Evolutionary conservation across 441 rosid species (phyloP), one percentile per base, ranked within the genome.

Genomic region (Euphorbia schlechtendalii): DNA sequence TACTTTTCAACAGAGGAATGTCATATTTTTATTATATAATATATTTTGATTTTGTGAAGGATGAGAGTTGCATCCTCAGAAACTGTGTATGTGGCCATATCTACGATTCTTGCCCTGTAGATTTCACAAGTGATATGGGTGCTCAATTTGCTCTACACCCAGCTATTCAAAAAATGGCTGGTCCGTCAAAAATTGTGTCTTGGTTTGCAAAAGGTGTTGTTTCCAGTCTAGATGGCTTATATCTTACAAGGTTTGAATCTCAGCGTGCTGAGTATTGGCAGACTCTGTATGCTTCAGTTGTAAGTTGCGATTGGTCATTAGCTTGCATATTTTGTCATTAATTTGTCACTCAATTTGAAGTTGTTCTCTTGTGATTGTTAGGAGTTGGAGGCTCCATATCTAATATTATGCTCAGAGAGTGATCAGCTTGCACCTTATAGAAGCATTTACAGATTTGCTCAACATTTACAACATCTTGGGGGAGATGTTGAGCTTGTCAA

Each of bases 221-320:
- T 56, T 86, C 91, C 24, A 82, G 91, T 67, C 80, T 93, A 24
- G 96, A 87, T 72, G 83, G 95, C 73, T 72, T 93, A 61, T 86
- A 83, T 76, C 84, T 93, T 67, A 93, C 97, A 20, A 85, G 89
- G 65, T 90, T 90, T 71, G 97, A 85, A 49, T 77, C 83, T 51
- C 97, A 93, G 76, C 96, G 95, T 27, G 76, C 80, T 55, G 95
- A 90, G 79, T 93, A 90, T 75, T 90, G 98, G 98, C 88, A 79
- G 70, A 75, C 82, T 32, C 81, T 90, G 56, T 83, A 81, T 77
- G 81, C 89, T 46, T 90, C 98, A 1, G 83, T 81, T 66, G 98
- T 93, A 78, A 85, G 91, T 83, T 71, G 63, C 59, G 20, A 43
- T 41, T 63, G 61, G n/a, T 58, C 41, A 15, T 12, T 49, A 51